These are phyloP conservation scores for Geotrichum restrictum DNA, from an alignment of 1,139 yeast genomes.

Conservation along the genomic window DNA sequence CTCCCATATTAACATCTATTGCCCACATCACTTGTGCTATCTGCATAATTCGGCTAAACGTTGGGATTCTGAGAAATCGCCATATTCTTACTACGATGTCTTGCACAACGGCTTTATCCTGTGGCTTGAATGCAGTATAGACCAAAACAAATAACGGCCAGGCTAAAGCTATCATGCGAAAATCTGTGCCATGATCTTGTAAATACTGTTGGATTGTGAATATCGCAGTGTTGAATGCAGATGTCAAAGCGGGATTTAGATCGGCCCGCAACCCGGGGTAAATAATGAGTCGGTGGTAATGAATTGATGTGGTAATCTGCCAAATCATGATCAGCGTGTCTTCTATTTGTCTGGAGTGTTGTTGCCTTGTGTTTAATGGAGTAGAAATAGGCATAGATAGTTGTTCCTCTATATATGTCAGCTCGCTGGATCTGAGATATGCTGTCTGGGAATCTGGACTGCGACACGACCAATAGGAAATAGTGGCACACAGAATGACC, in stretches of 20 bases:
- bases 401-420: background rate
- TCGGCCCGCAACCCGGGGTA: slow-evolving; percentile 2
- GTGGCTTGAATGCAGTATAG: background rate
- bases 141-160: slow-evolving; percentile 13
- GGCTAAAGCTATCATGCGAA: slow-evolving; percentile 6
- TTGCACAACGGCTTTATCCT: background rate
- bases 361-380: background rate
- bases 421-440: background rate
- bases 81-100: background rate
- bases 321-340: background rate
- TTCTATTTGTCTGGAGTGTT: background rate
- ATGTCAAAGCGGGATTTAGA: background rate
- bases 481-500: slow-evolving; percentile 5
- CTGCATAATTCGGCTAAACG: background rate
- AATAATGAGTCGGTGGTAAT: slow-evolving; percentile 2
- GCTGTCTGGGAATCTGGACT: background rate
- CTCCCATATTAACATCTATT: background rate
- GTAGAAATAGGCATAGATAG: background rate
- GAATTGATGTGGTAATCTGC: slow-evolving; percentile 4
- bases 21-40: background rate
- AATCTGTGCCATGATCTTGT: background rate
- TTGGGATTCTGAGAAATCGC: background rate
- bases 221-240: background rate
- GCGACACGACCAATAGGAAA: background rate
- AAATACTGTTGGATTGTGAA: background rate